Conservation (phyloP, 495 filamentous ascomycete genomes). For the Usnea hakonensis region DNA sequence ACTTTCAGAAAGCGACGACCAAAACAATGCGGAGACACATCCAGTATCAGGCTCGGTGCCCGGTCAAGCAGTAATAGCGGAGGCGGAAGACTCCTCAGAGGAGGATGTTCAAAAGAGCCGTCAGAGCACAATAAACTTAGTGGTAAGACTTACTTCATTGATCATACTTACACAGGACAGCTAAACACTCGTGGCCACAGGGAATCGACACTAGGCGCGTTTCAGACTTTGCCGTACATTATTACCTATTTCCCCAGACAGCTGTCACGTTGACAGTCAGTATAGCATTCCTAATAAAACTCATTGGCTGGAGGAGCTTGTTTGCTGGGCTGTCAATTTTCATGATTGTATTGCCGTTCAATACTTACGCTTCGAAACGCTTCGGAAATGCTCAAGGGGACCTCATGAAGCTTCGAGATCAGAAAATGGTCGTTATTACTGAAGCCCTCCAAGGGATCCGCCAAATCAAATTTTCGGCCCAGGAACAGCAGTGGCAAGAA, state of each 20-base stretch:
- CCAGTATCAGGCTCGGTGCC: not conserved
- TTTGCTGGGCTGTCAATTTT: slow-evolving; percentile 60
- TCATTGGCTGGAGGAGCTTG: slow-evolving; percentile 68
- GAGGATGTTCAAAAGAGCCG: slow-evolving; percentile 56
- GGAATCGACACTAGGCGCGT: slow-evolving; percentile 67
- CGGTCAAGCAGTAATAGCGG: slow-evolving; percentile 7
- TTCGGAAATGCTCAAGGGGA: slow-evolving; percentile 60
- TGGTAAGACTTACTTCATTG: slow-evolving; percentile 31
- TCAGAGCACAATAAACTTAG: slow-evolving; percentile 72
- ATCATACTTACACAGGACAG: not conserved
- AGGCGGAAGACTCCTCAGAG: slow-evolving; percentile 40
- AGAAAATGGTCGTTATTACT: slow-evolving; percentile 68
- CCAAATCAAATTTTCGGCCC: slow-evolving; percentile 81
- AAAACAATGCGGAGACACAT: not conserved
- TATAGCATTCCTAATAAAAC: slow-evolving; percentile 53
- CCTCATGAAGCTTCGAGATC: slow-evolving; percentile 73
- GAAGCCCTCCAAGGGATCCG: slow-evolving; percentile 78
- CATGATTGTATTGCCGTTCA: slow-evolving; percentile 57
- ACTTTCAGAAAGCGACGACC: not conserved
- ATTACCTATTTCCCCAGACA: slow-evolving; percentile 51
- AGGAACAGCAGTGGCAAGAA: slow-evolving; percentile 74
- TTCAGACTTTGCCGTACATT: slow-evolving; percentile 59
- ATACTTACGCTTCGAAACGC: slow-evolving; percentile 57
- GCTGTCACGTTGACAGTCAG: slow-evolving; percentile 58
- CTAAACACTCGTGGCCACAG: not conserved